Base-by-base conservation (phyloP, 129 eudicot species). In the Flaveria sonorensis region DNA sequence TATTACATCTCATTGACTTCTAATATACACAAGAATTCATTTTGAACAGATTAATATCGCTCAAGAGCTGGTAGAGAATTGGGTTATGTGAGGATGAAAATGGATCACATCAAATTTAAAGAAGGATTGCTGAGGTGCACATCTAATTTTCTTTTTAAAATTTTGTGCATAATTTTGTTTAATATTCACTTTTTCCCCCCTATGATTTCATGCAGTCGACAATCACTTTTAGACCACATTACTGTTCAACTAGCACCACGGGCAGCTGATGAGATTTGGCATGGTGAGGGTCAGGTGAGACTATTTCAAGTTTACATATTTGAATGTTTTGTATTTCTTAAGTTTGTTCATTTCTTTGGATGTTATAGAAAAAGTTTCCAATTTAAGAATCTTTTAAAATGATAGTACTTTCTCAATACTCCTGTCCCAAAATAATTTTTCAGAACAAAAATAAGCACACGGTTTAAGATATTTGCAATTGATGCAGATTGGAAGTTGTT, bases 201-300 rank as follows among this genome's bases (percentile, higher is more conserved):
- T 19, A 10, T 50, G 24, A 14, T 77, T 16, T 79, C 75, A 26
- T 82, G 82, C 87, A 93, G 98, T 78, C 97, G 97, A 52, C 98
- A 93, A 73, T 82, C 97, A 9, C 72, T 93, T 20, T 79, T 93
- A 76, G 97, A 93, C 86, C 86, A 90, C 81, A 93, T 93, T 71
- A 90, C 98, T 39, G 91, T 90, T 71, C 96, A 88, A 67, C 82
- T 93, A 40, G 98, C 97, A 72, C 96, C 97, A 69, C 91, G 98
- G 15, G 98, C 98, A 79, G 98, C 98, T 77, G 98, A 93, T 79
- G 98, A 93, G 81, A 78, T 93, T 59, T 87, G 91, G 97, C 80
- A 85, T 72, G 97, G 98, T 57, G 84, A 87, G 82, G 79, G 63
- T 74, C 96, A 87, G 98, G 98, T 93, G 75, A 88, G 81, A 24